Evolutionary conservation across 495 filamentous ascomycete species (phyloP).

Genomic region (Sphaerosporella brunnea): DNA sequence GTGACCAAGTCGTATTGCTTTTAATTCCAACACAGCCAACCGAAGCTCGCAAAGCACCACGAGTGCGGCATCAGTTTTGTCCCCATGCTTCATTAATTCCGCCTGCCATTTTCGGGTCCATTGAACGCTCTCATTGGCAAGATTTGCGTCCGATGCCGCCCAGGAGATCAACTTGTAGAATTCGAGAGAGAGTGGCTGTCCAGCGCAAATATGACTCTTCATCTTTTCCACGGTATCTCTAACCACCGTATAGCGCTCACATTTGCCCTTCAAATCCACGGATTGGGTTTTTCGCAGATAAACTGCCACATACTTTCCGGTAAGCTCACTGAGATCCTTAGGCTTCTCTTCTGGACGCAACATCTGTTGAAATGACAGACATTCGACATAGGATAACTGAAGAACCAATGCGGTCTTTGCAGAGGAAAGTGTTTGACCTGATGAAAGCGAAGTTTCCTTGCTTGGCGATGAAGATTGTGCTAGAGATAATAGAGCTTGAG

Average conservation of each 20-base stretch:
- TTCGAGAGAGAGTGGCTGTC: conserved; percentile 14
- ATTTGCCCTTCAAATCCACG: conserved; percentile 7
- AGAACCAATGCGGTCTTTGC: background rate
- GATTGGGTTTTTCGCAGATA: conserved; percentile 19
- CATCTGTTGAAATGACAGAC: background rate
- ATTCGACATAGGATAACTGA: background rate
- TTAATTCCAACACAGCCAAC: conserved; percentile 21
- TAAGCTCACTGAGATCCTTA: background rate
- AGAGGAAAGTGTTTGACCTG: background rate
- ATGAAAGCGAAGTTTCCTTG: background rate
- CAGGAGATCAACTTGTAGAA: conserved; percentile 15
- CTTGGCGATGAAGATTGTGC: background rate
- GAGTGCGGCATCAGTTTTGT: conserved; percentile 12
- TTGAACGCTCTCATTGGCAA: conserved; percentile 14
- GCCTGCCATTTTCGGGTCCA: conserved; percentile 20
- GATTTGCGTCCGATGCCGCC: conserved; percentile 17
- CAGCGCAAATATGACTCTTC: conserved; percentile 9
- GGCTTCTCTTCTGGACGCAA: background rate
- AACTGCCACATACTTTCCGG: conserved; percentile 5
- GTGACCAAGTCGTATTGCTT: conserved; percentile 10
- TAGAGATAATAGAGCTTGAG: conserved; percentile 17
- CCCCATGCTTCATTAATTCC: conserved; percentile 12
- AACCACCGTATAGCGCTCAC: conserved; percentile 19
- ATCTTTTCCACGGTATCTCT: conserved; percentile 12
- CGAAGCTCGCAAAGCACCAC: conserved; percentile 18